Percentiles rank a stretch among this genome's conserved stretches.
phyloP scores from a whole-genome alignment of 257 asterid species.

The Jacaranda copaia region DNA sequence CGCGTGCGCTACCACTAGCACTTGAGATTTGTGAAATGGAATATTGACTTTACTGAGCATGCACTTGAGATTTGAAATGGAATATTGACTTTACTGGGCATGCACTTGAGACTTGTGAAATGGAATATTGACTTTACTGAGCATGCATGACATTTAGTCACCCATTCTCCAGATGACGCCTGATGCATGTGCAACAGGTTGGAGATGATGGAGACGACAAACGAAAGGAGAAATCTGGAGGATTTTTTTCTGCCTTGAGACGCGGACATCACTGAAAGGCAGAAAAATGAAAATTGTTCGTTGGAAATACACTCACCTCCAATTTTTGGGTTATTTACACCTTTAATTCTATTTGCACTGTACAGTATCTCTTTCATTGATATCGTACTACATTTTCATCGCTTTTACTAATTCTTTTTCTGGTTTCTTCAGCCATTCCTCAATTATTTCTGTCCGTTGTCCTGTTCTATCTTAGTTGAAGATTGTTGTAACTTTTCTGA shows the following conservation, averaged over 20 bases:
- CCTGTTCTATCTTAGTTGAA: background rate
- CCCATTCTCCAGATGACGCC: background rate
- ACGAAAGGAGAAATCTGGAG: slow-evolving; percentile 83
- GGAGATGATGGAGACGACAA: slow-evolving; percentile 75
- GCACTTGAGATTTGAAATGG: background rate
- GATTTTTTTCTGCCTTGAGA: slow-evolving; percentile 82
- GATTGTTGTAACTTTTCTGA: background rate
- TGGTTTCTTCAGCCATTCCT: slow-evolving; percentile 15
- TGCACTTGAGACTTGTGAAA: background rate
- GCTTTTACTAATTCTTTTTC: slow-evolving; percentile 31
- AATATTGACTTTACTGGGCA: background rate
- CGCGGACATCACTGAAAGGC: slow-evolving; percentile 67
- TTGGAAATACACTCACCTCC: slow-evolving; percentile 31
- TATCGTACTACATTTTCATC: slow-evolving; percentile 29
- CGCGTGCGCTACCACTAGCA: background rate
- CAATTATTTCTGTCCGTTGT: background rate
- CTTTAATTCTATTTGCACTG: slow-evolving; percentile 43
- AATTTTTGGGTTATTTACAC: slow-evolving; percentile 41
- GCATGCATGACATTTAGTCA: background rate
- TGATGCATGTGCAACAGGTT: slow-evolving; percentile 56
- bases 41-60: slow-evolving; percentile 1
- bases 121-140: background rate
- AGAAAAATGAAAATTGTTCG: slow-evolving; percentile 7
- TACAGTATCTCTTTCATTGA: slow-evolving; percentile 43
- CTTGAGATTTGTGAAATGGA: background rate